Evolutionary conservation across 192 early-diverging fungal species (phyloP).

Genomic region (Coemansia nantahalensis): DNA sequence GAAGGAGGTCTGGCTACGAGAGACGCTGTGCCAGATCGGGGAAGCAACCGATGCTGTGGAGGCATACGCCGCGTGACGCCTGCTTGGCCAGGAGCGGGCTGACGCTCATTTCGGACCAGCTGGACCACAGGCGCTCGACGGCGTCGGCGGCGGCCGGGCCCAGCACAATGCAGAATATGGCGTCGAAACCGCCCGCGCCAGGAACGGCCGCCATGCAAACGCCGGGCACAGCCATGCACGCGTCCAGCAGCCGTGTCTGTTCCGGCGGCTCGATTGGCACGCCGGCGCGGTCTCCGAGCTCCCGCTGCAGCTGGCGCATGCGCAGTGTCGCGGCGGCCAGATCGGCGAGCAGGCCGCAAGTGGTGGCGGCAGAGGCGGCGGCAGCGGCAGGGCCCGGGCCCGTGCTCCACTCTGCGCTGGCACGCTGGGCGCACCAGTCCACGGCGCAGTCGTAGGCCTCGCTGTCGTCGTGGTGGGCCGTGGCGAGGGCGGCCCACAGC

Average conservation of each 20-base stretch:
- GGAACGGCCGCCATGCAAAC: constrained; percentile 93
- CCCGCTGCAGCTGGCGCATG: constrained; percentile 66
- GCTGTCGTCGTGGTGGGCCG: constrained; percentile 20
- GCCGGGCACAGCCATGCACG: constrained; percentile 74
- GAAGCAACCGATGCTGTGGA: constrained; percentile 15
- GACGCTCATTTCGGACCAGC: constrained; percentile 76
- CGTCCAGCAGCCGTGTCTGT: constrained; percentile 86
- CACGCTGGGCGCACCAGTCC: constrained; percentile 43
- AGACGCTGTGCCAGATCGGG: constrained; percentile 15
- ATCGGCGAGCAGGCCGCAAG: constrained; percentile 51
- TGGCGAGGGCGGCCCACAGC: constrained; percentile 60
- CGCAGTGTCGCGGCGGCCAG: constrained; percentile 44
- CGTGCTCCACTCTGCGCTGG: constrained; percentile 22
- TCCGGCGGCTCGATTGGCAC: constrained; percentile 89
- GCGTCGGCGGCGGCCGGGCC: constrained; percentile 49
- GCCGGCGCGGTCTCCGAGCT: constrained; percentile 66
- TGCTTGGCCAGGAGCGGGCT: constrained; percentile 75
- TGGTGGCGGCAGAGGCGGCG: not conserved
- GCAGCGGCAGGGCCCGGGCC: not conserved
- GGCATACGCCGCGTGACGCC: constrained; percentile 56
- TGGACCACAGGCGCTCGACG: constrained; percentile 62
- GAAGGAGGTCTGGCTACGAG: too few relatives aligned
- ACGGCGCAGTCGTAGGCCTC: constrained; percentile 44
- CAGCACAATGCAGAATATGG: constrained; percentile 86
- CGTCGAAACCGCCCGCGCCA: constrained; percentile 97